These are phyloP conservation scores for Hordeum marinum DNA, from an alignment of 176 grass and related monocot species.

Conservation along the genomic window DNA sequence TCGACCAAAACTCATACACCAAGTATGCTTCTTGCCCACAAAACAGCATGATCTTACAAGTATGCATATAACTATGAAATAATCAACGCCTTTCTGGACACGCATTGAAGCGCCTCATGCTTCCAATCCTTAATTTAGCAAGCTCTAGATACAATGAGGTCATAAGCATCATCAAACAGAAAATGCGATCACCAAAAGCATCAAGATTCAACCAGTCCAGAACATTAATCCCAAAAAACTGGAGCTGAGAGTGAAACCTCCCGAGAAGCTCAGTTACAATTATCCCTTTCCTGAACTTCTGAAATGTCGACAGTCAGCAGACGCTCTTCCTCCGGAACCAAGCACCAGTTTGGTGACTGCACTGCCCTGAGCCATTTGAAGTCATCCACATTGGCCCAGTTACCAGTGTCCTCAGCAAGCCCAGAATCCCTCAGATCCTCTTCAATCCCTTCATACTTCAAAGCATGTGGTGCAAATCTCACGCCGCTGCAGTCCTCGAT, in stretches of 20 bases:
- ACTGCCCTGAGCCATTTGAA: constrained; percentile 91
- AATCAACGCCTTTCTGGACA: background rate
- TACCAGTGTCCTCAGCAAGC: constrained; percentile 64
- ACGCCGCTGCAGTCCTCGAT: constrained; percentile 77
- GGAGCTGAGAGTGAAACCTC: background rate
- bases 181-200: background rate
- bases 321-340: constrained; percentile 67
- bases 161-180: background rate
- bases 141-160: background rate
- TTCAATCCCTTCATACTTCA: constrained; percentile 63
- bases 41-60: background rate
- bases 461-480: constrained; percentile 70
- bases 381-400: constrained; percentile 88
- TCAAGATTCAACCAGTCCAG: background rate
- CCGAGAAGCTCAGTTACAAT: constrained; percentile 2
- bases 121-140: background rate
- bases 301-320: constrained; percentile 45
- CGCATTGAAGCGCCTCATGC: background rate
- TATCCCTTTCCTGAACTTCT: constrained; percentile 7
- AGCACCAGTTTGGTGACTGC: constrained; percentile 82
- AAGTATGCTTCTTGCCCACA: background rate
- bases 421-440: constrained; percentile 62
- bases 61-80: background rate
- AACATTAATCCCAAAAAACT: background rate
- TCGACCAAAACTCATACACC: background rate